Conservation (phyloP, 768 basidiomycete genomes). For the Pisolithus marmoratus region DNA sequence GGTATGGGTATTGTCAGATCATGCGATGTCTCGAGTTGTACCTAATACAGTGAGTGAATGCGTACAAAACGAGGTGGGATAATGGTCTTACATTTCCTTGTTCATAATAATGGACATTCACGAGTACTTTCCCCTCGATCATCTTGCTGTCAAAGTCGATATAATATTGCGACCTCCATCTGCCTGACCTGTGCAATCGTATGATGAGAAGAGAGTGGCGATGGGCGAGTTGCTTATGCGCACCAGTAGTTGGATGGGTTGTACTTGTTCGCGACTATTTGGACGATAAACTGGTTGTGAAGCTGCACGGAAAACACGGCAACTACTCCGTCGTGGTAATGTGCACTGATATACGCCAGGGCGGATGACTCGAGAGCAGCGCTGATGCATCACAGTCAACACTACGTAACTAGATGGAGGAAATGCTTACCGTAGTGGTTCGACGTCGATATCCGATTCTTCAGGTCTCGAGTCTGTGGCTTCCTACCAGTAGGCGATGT, state of each 20-base stretch:
- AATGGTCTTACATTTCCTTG: conserved; percentile 75
- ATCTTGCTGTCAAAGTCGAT: conserved; percentile 60
- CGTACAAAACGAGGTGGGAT: background rate
- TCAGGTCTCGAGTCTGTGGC: conserved; percentile 65
- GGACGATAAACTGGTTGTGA: conserved; percentile 53
- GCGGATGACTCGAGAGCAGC: conserved; percentile 63
- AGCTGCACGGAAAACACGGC: conserved; percentile 53
- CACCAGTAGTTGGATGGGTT: conserved; percentile 95
- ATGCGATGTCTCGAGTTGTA: conserved; percentile 82
- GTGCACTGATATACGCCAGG: conserved; percentile 61
- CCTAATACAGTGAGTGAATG: conserved; percentile 39
- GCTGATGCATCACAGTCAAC: conserved; percentile 30
- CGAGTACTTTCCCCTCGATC: conserved; percentile 67
- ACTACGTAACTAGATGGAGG: background rate
- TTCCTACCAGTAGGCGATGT: conserved; percentile 44
- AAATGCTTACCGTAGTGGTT: conserved; percentile 63
- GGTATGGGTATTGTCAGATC: conserved; percentile 59
- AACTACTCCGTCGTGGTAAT: conserved; percentile 73
- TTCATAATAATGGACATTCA: conserved; percentile 96
- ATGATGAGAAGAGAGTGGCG: background rate
- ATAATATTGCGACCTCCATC: conserved; percentile 87
- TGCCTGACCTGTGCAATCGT: conserved; percentile 64
- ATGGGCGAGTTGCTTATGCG: background rate
- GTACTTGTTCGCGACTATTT: conserved; percentile 94
- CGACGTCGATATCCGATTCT: conserved; percentile 58